Evolutionary conservation across 2,329 filamentous ascomycete genomes (phyloP), one percentile per base, ranked within the genome.

Genomic region (Trichophyton simii): DNA sequence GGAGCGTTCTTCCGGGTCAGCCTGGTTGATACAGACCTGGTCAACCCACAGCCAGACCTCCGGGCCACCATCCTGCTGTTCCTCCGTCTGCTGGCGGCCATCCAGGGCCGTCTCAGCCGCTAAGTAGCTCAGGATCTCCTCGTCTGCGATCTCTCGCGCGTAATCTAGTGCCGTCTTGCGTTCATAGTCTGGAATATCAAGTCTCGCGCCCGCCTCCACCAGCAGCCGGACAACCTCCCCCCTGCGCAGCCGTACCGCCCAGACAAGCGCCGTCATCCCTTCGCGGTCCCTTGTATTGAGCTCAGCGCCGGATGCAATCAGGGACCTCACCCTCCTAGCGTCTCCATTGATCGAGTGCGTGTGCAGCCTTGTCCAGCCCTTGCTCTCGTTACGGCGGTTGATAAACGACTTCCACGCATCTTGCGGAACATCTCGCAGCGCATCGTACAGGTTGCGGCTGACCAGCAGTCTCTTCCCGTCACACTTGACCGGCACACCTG

Each of bases 1-100:
- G 9, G 61, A 63, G 15, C 63, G 61, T 22, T 66, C 65, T 7
- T 57, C 61, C 13, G 38, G 9, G 34, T 64, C 61, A 3, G 55
- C 15, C 36, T 65, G 62, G 52, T 66, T 60, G 31, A 67, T 67
- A 58, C 65, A 67, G 1, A 67, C 25, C 25, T 61, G 62, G 48
- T 67, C 65, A 25, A 63, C 58, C 65, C 65, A 67, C 44, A 66
- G 25, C 41, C 55, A 58, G n/a, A 25, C n/a, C 22, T 58, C 55
- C 2, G 55, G 55, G 4, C 36, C 22, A 7, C 41, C 55, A 8
- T 15, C 18, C 36, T 38, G 31, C 36, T 18, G 11, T 42, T 31
- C 54, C 4, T 38, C 34, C 3, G 34, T 3, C 31, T n/a, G 54
- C 28, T 38, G 18, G 31, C 6, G 7, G 18, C 54, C n/a, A 41